Percentiles rank a stretch among this genome's conserved stretches.
phyloP scores from a whole-genome alignment of 2,329 filamentous ascomycete species.

The Aureobasidium sp. region DNA sequence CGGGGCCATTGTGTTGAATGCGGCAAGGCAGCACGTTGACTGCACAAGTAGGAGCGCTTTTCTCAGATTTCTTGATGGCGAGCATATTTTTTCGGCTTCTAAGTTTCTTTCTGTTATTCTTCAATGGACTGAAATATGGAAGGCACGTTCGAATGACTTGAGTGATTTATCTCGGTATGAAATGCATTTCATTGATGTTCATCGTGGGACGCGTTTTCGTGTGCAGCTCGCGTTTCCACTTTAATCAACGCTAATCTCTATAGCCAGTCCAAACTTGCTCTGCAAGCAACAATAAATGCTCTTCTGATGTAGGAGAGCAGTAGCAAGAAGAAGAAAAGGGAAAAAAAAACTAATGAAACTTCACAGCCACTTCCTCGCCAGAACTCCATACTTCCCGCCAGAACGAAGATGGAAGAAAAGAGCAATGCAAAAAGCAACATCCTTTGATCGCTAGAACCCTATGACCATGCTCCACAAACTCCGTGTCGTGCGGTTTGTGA shows the following conservation, averaged over 20 bases:
- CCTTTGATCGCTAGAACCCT: neutral
- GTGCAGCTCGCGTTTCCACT: neutral
- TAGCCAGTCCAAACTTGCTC: neutral
- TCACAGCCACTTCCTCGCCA: neutral
- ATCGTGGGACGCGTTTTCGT: neutral
- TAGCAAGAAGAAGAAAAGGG: neutral
- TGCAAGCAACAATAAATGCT: neutral
- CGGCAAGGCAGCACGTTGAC: constrained; percentile 74
- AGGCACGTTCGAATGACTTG: neutral
- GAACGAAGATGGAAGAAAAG: neutral
- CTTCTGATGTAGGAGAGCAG: neutral
- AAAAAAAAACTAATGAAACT: neutral
- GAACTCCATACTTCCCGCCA: neutral
- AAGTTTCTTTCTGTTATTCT: neutral
- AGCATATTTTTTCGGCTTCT: constrained; percentile 29
- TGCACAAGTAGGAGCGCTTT: constrained; percentile 30
- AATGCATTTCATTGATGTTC: neutral
- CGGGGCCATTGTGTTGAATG: constrained; percentile 68
- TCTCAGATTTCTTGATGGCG: constrained; percentile 31
- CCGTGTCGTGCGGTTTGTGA: neutral
- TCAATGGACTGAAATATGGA: neutral
- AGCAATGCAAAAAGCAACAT: neutral
- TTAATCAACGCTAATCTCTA: neutral
- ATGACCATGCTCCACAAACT: neutral
- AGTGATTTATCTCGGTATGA: neutral